Base-by-base conservation (phyloP, 2,329 filamentous ascomycete genomes). In the Eutypella sp. region DNA sequence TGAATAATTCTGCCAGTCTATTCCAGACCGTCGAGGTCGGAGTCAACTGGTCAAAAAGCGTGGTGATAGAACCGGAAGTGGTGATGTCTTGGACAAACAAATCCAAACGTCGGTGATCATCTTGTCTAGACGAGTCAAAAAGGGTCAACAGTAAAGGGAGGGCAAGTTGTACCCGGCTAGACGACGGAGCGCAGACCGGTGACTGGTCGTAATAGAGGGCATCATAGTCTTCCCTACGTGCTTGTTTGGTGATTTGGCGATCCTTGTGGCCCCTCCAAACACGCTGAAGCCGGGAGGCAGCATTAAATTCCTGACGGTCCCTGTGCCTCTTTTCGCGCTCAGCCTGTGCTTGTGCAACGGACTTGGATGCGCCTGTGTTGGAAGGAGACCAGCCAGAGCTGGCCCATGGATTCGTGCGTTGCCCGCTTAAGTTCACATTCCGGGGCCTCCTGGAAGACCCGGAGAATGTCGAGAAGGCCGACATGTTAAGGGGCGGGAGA, bases 371-470 rank as follows among this genome's bases (percentile, higher is more conserved):
- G 16, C 82, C 84, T 1, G 81, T 75, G 15, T 76, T 76, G 7
- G 74, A 74, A 11, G 78, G 72, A 15, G 71, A 70, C 74, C 82
- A 81, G 36, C 75, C 72, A 25, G 76, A 75, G 54, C 79, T 79
- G 49, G 78, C 83, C 65, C 93, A 95, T 3, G 90, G 89, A 60
- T 96, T 95, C 42, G 75, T 74, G 54, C 60, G 63, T 57, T 91
- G 85, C 51, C 90, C 93, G 55, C 89, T 93, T 50, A 99, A 84
- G 68, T 97, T 96, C 63, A 97, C 89, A 65, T 96, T 91, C 54
- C 93, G 85, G 50, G 86, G 85, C 55, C 88, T 87, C 60, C 89
- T 84, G 58, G 89, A 88, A 68, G 72, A 88, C 57, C 93, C 93
- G 20, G 88, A 93, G 71, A 99, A 99, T 44, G 87, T 90, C 50